phyloP scores from a whole-genome alignment of 2,329 filamentous ascomycete species.

The Massarina eburnea region DNA sequence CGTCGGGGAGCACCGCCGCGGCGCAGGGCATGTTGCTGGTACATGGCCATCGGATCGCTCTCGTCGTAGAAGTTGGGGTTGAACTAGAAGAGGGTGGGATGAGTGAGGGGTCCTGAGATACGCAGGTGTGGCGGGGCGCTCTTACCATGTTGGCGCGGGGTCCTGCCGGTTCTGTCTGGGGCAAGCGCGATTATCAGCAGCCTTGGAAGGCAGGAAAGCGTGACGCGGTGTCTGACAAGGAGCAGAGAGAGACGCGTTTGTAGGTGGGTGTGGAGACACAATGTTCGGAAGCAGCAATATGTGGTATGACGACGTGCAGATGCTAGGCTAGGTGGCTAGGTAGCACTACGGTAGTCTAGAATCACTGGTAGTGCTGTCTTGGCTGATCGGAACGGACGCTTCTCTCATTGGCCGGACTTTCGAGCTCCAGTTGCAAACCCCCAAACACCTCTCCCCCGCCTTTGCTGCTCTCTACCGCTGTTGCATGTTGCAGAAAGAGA shows the following conservation, averaged over 20 bases:
- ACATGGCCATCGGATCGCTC: conserved; percentile 57
- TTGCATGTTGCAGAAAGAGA: neutral
- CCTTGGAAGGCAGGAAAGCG: neutral
- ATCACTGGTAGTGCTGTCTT: conserved; percentile 17
- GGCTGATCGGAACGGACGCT: conserved; percentile 7
- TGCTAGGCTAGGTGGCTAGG: conserved; percentile 13
- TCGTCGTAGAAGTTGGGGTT: conserved; percentile 54
- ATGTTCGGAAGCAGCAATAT: conserved; percentile 7
- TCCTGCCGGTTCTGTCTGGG: neutral
- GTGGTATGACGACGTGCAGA: conserved; percentile 19
- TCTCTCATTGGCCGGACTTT: conserved; percentile 24
- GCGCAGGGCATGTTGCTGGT: conserved; percentile 56
- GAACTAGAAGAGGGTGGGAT: conserved; percentile 27
- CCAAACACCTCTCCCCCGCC: neutral
- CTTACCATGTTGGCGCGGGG: conserved; percentile 34
- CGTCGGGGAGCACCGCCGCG: conserved; percentile 63
- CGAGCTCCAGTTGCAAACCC: conserved; percentile 14
- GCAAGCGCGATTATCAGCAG: neutral
- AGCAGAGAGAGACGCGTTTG: conserved; percentile 2
- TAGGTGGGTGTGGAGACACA: conserved; percentile 1
- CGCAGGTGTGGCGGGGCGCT: conserved; percentile 18
- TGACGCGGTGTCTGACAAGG: neutral
- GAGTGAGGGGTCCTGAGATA: conserved; percentile 5
- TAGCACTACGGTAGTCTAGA: conserved; percentile 23
- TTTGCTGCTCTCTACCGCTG: neutral